Percentiles rank a stretch among this genome's conserved stretches.
Conservation (phyloP, 2,329 filamentous ascomycete genomes). For the Rhynchosporium graminicola region DNA sequence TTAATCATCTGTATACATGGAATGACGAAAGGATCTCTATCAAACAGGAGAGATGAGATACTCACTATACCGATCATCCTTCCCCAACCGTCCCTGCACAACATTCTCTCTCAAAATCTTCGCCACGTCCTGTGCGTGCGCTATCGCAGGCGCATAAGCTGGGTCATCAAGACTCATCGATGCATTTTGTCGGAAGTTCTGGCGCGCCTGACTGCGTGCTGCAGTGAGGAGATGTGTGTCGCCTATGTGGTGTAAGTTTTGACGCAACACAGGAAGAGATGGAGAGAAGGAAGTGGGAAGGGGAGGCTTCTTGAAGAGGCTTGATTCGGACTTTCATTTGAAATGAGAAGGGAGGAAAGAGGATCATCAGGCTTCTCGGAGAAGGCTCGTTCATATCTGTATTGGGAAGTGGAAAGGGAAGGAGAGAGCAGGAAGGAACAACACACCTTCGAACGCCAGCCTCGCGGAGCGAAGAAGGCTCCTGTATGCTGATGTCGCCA, state of each 20-base stretch:
- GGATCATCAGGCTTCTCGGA: neutral
- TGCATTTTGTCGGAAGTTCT: slow-evolving; percentile 70
- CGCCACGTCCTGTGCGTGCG: slow-evolving; percentile 81
- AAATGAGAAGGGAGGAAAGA: neutral
- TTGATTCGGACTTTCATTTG: neutral
- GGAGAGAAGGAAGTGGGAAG: no score
- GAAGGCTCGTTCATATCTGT: neutral
- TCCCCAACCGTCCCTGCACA: slow-evolving; percentile 71
- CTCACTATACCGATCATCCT: slow-evolving; percentile 61
- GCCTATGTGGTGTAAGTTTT: slow-evolving; percentile 50
- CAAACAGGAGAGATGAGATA: slow-evolving; percentile 24
- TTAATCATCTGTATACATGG: neutral
- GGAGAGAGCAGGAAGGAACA: slow-evolving; percentile 4
- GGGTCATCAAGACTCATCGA: slow-evolving; percentile 58
- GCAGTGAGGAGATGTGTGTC: slow-evolving; percentile 69
- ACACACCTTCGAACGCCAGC: slow-evolving; percentile 77
- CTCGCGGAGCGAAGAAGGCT: slow-evolving; percentile 77
- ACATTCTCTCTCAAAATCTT: slow-evolving; percentile 79
- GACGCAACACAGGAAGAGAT: no score
- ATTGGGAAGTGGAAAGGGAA: neutral
- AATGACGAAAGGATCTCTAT: neutral
- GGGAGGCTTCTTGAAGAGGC: no score
- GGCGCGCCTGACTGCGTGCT: slow-evolving; percentile 71
- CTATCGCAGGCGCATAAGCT: slow-evolving; percentile 63
- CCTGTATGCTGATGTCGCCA: slow-evolving; percentile 78